A percentile compares a stretch with the other conserved stretches of the same genome.
Evolutionary conservation across 257 asterid species (phyloP).

Genomic region (Haberlea rhodopensis): DNA sequence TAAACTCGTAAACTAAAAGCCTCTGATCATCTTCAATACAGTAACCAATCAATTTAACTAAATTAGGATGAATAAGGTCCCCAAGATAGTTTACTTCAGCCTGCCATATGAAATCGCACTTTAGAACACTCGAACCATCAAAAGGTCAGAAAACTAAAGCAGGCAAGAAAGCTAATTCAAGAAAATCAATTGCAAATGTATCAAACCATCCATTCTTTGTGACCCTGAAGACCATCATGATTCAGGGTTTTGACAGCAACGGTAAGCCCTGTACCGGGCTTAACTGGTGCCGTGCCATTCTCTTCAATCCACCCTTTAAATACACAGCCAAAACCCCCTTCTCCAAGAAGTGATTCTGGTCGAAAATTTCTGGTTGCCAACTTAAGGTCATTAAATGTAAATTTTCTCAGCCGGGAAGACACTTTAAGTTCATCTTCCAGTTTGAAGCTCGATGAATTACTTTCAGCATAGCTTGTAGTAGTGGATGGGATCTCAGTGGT

Average conservation of each 20-base stretch:
- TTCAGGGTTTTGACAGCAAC: conserved; percentile 78
- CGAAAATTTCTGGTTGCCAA: conserved; percentile 70
- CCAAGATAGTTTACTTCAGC: conserved; percentile 64
- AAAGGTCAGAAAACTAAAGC: not conserved
- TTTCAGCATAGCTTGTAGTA: conserved; percentile 57
- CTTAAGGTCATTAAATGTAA: conserved; percentile 60
- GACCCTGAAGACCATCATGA: conserved; percentile 85
- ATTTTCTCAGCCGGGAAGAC: conserved; percentile 59
- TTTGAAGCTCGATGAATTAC: conserved; percentile 57
- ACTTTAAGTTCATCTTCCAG: conserved; percentile 68
- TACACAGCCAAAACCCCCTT: conserved; percentile 76
- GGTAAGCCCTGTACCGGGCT: conserved; percentile 71
- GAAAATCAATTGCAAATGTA: conserved; percentile 18
- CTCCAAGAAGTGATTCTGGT: conserved; percentile 70
- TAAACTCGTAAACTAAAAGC: conserved; percentile 51
- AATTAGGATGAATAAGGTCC: conserved; percentile 54
- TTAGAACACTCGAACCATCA: conserved; percentile 10
- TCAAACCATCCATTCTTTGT: conserved; percentile 85
- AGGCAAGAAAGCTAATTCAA: conserved; percentile 1
- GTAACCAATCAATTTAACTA: conserved; percentile 56
- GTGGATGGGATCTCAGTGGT: conserved; percentile 48
- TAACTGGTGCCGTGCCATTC: conserved; percentile 66
- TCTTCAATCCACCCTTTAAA: conserved; percentile 82
- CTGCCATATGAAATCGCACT: conserved; percentile 35
- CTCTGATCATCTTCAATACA: conserved; percentile 62